These are phyloP conservation scores for Saksenaea oblongispora DNA, from an alignment of 371 early-diverging fungal genomes.

Conservation along the genomic window DNA sequence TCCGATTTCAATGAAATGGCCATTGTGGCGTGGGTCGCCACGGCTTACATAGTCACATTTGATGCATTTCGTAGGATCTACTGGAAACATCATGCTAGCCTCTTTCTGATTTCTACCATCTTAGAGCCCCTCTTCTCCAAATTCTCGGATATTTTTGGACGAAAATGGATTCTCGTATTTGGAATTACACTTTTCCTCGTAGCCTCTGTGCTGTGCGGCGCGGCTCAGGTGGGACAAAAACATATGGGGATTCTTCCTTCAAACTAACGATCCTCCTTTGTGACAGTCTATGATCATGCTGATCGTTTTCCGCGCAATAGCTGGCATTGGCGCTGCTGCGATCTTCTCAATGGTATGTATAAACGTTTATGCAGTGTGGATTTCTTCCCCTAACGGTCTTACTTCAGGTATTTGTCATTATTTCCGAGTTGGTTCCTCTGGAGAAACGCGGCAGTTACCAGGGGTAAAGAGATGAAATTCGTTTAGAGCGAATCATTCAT, in stretches of 20 bases:
- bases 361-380: neutral
- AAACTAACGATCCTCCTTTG: neutral
- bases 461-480: slow-evolving; percentile 28
- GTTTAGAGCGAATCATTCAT: neutral
- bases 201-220: slow-evolving; percentile 66
- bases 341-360: slow-evolving; percentile 12
- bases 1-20: slow-evolving; percentile 68
- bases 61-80: slow-evolving; percentile 44
- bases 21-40: slow-evolving; percentile 69
- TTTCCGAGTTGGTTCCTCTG: slow-evolving; percentile 60
- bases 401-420: slow-evolving; percentile 56
- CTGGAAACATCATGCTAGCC: neutral
- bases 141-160: slow-evolving; percentile 75
- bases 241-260: neutral
- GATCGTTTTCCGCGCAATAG: slow-evolving; percentile 62
- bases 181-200: slow-evolving; percentile 62
- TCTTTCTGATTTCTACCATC: slow-evolving; percentile 3
- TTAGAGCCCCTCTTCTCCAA: slow-evolving; percentile 60
- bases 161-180: slow-evolving; percentile 59
- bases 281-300: slow-evolving; percentile 58
- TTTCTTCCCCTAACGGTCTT: neutral
- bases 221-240: slow-evolving; percentile 26
- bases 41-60: slow-evolving; percentile 60
- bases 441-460: slow-evolving; percentile 61
- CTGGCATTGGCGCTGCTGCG: slow-evolving; percentile 66